Evolutionary conservation across 176 grass and related monocot species (phyloP).

Genomic region (Triticum aestivum): DNA sequence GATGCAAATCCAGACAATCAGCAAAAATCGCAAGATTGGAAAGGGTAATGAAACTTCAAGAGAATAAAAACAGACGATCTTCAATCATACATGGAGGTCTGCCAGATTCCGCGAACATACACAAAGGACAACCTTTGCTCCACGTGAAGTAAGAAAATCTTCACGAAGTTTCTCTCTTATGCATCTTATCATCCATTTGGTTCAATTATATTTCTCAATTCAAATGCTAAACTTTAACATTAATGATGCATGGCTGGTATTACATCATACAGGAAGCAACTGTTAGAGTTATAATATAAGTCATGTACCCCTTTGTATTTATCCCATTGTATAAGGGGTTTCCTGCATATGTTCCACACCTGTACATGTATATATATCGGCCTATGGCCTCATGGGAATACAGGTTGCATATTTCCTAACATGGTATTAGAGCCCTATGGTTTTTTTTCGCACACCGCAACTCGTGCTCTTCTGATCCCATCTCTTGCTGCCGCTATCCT

Average conservation of each 20-base stretch:
- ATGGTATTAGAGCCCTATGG: too few species aligned
- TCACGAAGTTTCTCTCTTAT: background rate
- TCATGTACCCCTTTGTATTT: too few species aligned
- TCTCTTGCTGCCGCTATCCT: too few species aligned
- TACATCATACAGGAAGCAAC: background rate
- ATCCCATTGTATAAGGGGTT: too few species aligned
- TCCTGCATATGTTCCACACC: too few species aligned
- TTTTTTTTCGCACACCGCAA: too few species aligned
- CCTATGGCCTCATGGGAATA: too few species aligned
- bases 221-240: background rate
- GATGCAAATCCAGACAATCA: background rate
- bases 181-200: background rate
- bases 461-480: too few species aligned
- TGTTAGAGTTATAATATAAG: too few species aligned
- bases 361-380: too few species aligned
- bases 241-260: background rate
- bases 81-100: background rate
- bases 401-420: too few species aligned
- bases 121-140: background rate
- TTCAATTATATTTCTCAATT: background rate
- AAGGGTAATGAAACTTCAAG: background rate
- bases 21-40: background rate
- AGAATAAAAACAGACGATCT: background rate
- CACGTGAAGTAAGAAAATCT: background rate
- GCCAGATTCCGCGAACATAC: background rate